Evolutionary conservation across 2,329 filamentous ascomycete species (phyloP), one percentile per base, ranked within the genome.

Genomic region (Dactylonectria macrodidyma): DNA sequence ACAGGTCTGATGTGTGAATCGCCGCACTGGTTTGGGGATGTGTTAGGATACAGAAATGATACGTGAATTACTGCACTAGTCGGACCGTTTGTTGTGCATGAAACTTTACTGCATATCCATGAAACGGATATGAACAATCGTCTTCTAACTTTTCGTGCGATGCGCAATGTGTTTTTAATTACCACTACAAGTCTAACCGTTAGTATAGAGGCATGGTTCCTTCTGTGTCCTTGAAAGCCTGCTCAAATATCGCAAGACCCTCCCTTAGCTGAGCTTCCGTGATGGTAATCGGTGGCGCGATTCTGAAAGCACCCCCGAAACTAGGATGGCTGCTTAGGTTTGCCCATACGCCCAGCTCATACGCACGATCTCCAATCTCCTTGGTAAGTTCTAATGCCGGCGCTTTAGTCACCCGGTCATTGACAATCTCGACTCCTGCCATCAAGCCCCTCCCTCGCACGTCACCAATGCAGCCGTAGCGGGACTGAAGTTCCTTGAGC

Each of bases 401-500:
- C 2, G 73, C 77, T 67, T 88, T 89, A 0, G 83, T 87, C 38
- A 80, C 74, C 2, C 82, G 75, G 71, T 89, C 82, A 0, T 78
- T 78, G 1, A 91, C 85, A 68, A 91, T 88, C 77, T 91, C 88
- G 8, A 90, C 79, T 2, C 88, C 89, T 0, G 84, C 83, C 83
- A 91, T 85, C 9, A 91, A 79, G 0, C 89, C 89, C 0, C 88
- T 82, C 0, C 88, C 88, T 10, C 89, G 84, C 0, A 91, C 85
- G 72, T 91, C 88, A 1, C 89, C 89, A 59, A 91, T 88, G 76
- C 88, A 91, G 34, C 83, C 85, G 73, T 89, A 90, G n/a, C 84
- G 82, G 22, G 78, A 74, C 72, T 85, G 83, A 19, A 89, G 78
- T 34, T 65, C 76, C 26, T 78, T 78, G n/a, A 89, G 82, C 2